A percentile compares a stretch with the other conserved stretches of the same genome.
These are phyloP conservation scores for Cyberlindnera meyerae DNA, from an alignment of 805 yeast species.

Conservation along the genomic window DNA sequence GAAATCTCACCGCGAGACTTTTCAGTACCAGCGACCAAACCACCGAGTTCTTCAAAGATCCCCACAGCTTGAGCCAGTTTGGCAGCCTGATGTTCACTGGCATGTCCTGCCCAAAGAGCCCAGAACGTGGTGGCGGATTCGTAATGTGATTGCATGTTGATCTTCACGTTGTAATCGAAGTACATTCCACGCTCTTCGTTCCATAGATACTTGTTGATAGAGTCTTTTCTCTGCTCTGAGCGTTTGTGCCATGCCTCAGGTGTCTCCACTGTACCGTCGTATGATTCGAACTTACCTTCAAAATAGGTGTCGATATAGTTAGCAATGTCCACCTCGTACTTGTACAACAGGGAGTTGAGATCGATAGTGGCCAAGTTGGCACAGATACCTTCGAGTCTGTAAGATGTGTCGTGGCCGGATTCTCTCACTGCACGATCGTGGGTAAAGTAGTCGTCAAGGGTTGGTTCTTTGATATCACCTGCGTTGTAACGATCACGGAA, in stretches of 20 bases:
- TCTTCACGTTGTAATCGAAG: slow-evolving; percentile 75
- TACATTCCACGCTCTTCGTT: slow-evolving; percentile 71
- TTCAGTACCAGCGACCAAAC: slow-evolving; percentile 79
- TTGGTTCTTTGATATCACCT: slow-evolving; percentile 65
- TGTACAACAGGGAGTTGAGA: slow-evolving; percentile 77
- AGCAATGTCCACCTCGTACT: slow-evolving; percentile 85
- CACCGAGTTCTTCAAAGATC: slow-evolving; percentile 82
- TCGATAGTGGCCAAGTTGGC: slow-evolving; percentile 90
- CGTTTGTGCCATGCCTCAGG: slow-evolving; percentile 57
- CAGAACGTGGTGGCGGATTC: slow-evolving; percentile 89
- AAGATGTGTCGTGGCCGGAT: slow-evolving; percentile 93
- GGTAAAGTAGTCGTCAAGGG: slow-evolving; percentile 79
- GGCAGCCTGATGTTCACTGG: slow-evolving; percentile 65
- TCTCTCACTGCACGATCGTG: slow-evolving; percentile 96
- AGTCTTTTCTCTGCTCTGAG: slow-evolving; percentile 49
- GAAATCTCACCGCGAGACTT: slow-evolving; percentile 68
- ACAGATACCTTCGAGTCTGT: slow-evolving; percentile 84
- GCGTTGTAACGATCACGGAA: slow-evolving; percentile 68
- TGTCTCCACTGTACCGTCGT: slow-evolving; percentile 38
- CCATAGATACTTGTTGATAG: slow-evolving; percentile 75
- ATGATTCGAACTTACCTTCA: slow-evolving; percentile 39
- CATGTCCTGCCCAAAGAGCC: slow-evolving; percentile 83
- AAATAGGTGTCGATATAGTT: slow-evolving; percentile 52
- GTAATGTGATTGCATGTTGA: slow-evolving; percentile 51
- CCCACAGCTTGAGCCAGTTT: slow-evolving; percentile 54